Evolutionary conservation across 2,329 filamentous ascomycete genomes (phyloP).

Genomic region (Colletotrichum spinosum): DNA sequence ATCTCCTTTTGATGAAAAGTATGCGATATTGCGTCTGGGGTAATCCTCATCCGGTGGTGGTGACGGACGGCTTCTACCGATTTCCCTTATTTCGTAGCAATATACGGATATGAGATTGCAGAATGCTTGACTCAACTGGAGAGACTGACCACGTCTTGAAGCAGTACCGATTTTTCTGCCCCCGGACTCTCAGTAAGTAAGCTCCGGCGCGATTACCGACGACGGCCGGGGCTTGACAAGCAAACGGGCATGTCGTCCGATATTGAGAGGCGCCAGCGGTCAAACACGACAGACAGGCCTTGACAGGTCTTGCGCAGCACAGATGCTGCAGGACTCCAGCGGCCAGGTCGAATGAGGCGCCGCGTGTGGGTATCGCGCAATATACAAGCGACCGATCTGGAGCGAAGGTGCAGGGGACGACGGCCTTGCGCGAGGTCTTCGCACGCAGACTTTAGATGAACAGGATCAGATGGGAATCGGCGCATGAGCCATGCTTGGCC

Average conservation of each 20-base stretch:
- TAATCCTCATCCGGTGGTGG: neutral
- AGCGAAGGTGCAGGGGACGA: conserved; percentile 4
- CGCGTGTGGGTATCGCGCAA: conserved; percentile 7
- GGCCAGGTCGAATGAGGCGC: conserved; percentile 6
- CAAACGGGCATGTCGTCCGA: conserved; percentile 33
- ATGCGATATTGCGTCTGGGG: conserved; percentile 9
- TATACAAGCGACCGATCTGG: conserved; percentile 30
- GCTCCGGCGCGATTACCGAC: neutral
- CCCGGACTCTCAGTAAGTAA: neutral
- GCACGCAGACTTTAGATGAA: conserved; percentile 33
- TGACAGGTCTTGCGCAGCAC: conserved; percentile 2
- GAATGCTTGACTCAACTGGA: neutral
- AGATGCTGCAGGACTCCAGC: conserved; percentile 1
- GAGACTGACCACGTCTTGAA: neutral
- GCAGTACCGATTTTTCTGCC: neutral
- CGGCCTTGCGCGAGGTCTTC: neutral
- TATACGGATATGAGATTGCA: neutral
- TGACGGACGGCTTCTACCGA: neutral
- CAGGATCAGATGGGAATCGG: conserved; percentile 29
- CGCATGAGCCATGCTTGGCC: conserved; percentile 27
- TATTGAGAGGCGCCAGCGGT: conserved; percentile 19
- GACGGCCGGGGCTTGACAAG: conserved; percentile 9
- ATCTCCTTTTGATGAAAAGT: conserved; percentile 14
- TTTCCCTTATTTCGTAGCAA: neutral
- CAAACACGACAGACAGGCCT: conserved; percentile 20